These are phyloP conservation scores for Coccomyxa subellipsoidea DNA, from an alignment of 163 green algal species.

Conservation along the genomic window DNA sequence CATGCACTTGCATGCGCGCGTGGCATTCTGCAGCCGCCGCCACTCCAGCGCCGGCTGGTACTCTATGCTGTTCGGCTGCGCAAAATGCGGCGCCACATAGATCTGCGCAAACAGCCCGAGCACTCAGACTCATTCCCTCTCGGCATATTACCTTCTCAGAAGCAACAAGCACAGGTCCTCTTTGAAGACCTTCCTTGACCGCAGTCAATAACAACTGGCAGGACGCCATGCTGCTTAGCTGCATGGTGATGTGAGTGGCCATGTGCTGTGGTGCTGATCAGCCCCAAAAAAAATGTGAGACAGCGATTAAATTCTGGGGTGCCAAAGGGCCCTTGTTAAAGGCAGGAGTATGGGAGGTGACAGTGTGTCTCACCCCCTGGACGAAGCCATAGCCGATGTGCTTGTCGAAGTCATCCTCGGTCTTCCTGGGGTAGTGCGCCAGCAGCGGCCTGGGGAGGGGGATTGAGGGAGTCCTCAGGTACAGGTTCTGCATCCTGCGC, in stretches of 20 bases:
- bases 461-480: not conserved
- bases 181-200: too few relatives aligned
- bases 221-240: too few relatives aligned
- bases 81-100: not conserved
- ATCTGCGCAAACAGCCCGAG: not conserved
- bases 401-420: not conserved
- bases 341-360: not conserved
- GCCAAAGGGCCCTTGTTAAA: too few relatives aligned
- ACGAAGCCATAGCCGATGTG: not conserved
- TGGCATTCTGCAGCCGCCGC: not conserved
- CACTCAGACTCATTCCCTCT: too few relatives aligned
- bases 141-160: too few relatives aligned
- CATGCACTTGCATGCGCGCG: not conserved
- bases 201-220: too few relatives aligned
- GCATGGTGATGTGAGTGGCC: too few relatives aligned
- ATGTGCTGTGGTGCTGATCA: not conserved
- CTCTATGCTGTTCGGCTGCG: conserved; percentile 10
- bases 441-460: not conserved
- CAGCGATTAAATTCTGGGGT: too few relatives aligned
- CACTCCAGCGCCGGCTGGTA: not conserved
- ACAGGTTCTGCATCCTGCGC: conserved; percentile 1
- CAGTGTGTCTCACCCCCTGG: not conserved
- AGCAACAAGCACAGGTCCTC: too few relatives aligned
- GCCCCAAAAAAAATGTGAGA: not conserved
- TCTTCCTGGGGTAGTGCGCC: not conserved